A percentile compares a stretch with the other conserved stretches of the same genome.
These are phyloP conservation scores for Ceratocystis diversiconidia DNA, from an alignment of 2,329 filamentous ascomycete species.

Conservation along the genomic window DNA sequence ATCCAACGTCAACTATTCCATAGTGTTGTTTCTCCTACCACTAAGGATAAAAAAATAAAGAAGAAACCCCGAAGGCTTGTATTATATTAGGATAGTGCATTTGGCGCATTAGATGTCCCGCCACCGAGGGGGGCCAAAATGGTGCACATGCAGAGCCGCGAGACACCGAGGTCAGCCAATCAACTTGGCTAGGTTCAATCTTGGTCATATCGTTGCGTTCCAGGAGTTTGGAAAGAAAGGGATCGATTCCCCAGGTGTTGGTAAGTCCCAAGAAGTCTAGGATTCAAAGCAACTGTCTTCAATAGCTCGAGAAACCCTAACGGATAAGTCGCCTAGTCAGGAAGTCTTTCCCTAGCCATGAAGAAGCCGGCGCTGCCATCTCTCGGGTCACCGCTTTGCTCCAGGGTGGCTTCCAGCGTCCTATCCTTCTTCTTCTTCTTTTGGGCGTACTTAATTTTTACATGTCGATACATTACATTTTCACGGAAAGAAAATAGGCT, in stretches of 20 bases:
- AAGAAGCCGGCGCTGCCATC: neutral
- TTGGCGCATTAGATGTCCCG: neutral
- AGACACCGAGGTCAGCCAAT: slow-evolving; percentile 29
- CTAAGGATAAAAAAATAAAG: neutral
- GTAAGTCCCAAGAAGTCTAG: slow-evolving; percentile 85
- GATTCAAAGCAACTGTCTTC: slow-evolving; percentile 39
- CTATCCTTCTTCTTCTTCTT: slow-evolving; percentile 37
- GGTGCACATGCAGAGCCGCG: neutral
- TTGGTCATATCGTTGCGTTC: slow-evolving; percentile 95
- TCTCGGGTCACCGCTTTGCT: neutral
- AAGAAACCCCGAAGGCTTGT: neutral
- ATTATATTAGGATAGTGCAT: neutral
- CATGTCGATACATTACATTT: no score
- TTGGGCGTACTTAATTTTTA: slow-evolving; percentile 23
- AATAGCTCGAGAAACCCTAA: slow-evolving; percentile 64
- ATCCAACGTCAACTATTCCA: neutral
- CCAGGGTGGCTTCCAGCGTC: slow-evolving; percentile 34
- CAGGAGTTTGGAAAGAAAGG: slow-evolving; percentile 77
- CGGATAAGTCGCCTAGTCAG: neutral
- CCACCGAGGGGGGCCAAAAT: neutral
- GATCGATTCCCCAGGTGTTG: slow-evolving; percentile 93
- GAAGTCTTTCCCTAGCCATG: neutral
- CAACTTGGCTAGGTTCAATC: slow-evolving; percentile 34
- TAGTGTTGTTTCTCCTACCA: neutral
- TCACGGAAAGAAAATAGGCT: no score